Evolutionary conservation across 2,329 filamentous ascomycete genomes (phyloP), one percentile per base, ranked within the genome.

Genomic region (Rachicladosporium sp.): DNA sequence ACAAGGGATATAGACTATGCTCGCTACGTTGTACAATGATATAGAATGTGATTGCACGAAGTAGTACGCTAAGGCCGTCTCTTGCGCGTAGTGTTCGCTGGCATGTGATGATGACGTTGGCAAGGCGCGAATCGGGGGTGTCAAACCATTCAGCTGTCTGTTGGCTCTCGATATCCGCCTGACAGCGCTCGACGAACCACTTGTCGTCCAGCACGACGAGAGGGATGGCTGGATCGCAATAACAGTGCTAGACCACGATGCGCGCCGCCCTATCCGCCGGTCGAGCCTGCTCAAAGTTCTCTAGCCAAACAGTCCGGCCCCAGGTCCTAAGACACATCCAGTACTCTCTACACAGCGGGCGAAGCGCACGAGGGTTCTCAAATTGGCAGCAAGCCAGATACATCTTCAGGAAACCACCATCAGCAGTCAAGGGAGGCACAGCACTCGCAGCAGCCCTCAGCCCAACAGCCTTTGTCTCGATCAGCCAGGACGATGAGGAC

Each of bases 401-500:
- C 7, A 39, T 41, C n/a, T 59, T 58, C 44, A 47, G 51, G 21
- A 38, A 46, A 10, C 57, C 58, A 6, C 59, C 57, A 2, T 41
- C 56, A 12, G 58, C 60, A 1, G 46, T 62, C 43, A 56, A 56
- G 29, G 54, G 57, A 29, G 56, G 55, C 23, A 51, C 51, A 31
- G 42, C 54, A 10, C 50, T 64, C 13, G 60, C 43, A 21, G 52
- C 58, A 4, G 46, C 63, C 5, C 58, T 80, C 37, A 71, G 67
- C 15, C 74, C 76, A 0, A 69, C 67, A 4, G 74, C 70, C 1
- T 78, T 80, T 46, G 68, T 81, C 31, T 64, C 72, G 40, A 61
- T 80, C 33, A 68, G 69, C 36, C 66, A 74, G 45, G 63, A 72
- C 33, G 52, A 59, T 8, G 47, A 54, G 19, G 59, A 60, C 39